Evolutionary conservation across 2,329 filamentous ascomycete genomes (phyloP), one percentile per base, ranked within the genome.

Genomic region (Tolypocladium sp.): DNA sequence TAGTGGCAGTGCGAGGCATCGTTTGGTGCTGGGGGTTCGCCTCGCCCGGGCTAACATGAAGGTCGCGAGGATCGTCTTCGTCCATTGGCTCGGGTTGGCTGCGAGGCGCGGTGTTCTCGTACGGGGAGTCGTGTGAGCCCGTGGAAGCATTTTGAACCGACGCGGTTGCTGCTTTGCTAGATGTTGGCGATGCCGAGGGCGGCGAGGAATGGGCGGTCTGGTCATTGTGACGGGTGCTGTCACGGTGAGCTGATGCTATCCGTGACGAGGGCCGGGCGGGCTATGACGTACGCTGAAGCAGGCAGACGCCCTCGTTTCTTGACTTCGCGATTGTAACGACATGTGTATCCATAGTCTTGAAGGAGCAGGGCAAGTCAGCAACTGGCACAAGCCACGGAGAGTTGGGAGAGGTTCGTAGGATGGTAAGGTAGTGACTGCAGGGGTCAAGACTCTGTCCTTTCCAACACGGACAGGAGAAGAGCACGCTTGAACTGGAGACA

Each of bases 251-350:
- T 12, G 17, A n/a, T 35, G 17, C 4, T 52, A 9, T 12, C 30
- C 17, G 5, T 12, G 17, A 33, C 13, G 17, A 52, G 3, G 9
- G 2, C 12, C 20, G 27, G 17, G 27, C 20, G 27, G 17, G 27
- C 8, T n/a, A 27, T 52, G 27, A 44, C 58, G 4, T 38, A 57
- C 37, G 60, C 56, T 22, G 67, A 68, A 41, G 63, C 63, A 25
- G 72, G 72, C 27, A 69, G 62, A 13, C 73, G 70, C 8, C 73
- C 73, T 30, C 73, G 65, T 58, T 74, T 74, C 64, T 73, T 74
- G 27, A 74, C 65, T 42, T 72, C 65, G 27, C 73, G 69, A 37
- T 73, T 71, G 58, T 75, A 75, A 20, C 67, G 66, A 58, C 73
- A 75, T 22, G 67, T 65, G 56, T 74, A 74, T 8, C 71, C 72